Base-by-base conservation (phyloP, 768 basidiomycete species). In the Hygrocybe coccinea region DNA sequence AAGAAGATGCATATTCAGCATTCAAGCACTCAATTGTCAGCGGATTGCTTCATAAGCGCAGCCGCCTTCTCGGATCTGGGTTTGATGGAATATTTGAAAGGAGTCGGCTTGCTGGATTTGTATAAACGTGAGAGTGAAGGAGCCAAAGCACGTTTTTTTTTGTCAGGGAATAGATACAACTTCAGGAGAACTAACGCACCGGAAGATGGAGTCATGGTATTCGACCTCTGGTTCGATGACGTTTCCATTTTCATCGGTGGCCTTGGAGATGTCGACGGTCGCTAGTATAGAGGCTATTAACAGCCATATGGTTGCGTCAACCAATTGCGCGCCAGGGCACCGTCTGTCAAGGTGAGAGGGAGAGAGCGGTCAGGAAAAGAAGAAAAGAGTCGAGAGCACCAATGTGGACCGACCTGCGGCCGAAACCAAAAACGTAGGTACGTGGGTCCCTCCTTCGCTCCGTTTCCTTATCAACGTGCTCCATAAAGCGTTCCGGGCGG, bases 271-370 rank as follows among this genome's bases (percentile, higher is more conserved):
- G 46, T 64, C 56, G 36, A 64, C 55, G n/a, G 56, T 56, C 2
- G 61, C 59, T 15, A 64, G 53, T 22, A 61, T 58, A 49, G 51
- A 59, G 21, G 55, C 59, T 24, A 64, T 57, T 36, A 56, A 49
- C 8, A 58, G 54, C 61, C 63, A 65, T 15, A 62, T 68, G 1
- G 83, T 83, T 2, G 79, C 76, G 57, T 88, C 86, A 55, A 82
- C 80, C 29, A 88, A 76, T 64, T 85, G 70, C 37, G 68, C 62
- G 14, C 87, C 87, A 1, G 87, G 87, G 64, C 86, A 88, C 35
- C 76, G 77, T 52, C 84, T 83, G 34, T 35, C 17, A 36, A 45
- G 17, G 14, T 12, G 24, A 49, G 19, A 19, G n/a, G 21, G 35
- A 17, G 25, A 1, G 47, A 11, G 39, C 2, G 2, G 29, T 37